Base-by-base conservation (phyloP, 495 filamentous ascomycete genomes). In the Physcia stellaris region DNA sequence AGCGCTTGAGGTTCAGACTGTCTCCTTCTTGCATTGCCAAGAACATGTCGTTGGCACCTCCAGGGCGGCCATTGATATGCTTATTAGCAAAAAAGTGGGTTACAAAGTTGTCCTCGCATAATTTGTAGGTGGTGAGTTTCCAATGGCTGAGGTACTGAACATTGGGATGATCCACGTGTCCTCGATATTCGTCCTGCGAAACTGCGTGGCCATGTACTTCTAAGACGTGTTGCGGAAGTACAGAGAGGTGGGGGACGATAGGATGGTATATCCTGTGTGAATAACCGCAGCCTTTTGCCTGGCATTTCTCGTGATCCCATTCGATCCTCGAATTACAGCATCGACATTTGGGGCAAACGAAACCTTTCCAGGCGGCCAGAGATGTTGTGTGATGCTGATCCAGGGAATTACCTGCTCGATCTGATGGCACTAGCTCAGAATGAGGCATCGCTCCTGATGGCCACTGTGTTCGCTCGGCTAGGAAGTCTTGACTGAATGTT, bases 331-430 rank as follows among this genome's bases (percentile, higher is more conserved):
- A 62, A 24, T 65, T 74, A 49, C 83, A 84, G 23, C 73, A 66
- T 0, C 60, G 55, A 47, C 86, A 93, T n/a, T 54, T 40, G 0
- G 74, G 77, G 44, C 86, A 94, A 1, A 83, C 77, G 36, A 90
- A 75, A 0, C 83, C 86, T 40, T 63, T 66, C 68, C 68, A 74
- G 11, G 58, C 54, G 16, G 59, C 52, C 2, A 59, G 53, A 17
- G 54, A 54, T 3, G 52, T 50, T 35, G 50, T 50, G 23, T 57
- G 35, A 10, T 61, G 56, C 2, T 44, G 34, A 31, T 53, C 47
- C 3, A 50, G 18, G n/a, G 54, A 50, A 15, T 42, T 33, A n/a
- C 52, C 24, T 1, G 73, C 63, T 2, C 51, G 34, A 2, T 76
- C 46, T 0, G 61, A 43, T 3, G 63, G 63, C 18, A 53, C 11